Evolutionary conservation across 192 early-diverging fungal genomes (phyloP).

Genomic region (Entomortierella parvispora): DNA sequence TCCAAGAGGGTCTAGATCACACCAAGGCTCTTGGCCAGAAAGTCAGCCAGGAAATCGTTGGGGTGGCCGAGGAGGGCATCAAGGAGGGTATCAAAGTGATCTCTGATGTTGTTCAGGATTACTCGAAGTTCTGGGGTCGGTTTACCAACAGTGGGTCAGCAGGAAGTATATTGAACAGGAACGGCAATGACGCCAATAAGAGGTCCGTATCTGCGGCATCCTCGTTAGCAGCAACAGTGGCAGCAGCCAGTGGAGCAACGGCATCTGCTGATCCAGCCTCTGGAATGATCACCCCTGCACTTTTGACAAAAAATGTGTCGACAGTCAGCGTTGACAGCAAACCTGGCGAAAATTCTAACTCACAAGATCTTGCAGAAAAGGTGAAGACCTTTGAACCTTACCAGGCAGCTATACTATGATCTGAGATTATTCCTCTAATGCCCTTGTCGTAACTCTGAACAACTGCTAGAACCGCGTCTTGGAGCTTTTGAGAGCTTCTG

Average conservation of each 20-base stretch:
- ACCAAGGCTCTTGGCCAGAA: conserved; percentile 36
- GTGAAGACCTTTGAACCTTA: no score
- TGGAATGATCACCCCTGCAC: no score
- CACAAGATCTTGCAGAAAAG: conserved; percentile 1
- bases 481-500: conserved; percentile 10
- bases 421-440: no score
- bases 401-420: no score
- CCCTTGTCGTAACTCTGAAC: no score
- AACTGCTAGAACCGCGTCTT: conserved; percentile 8
- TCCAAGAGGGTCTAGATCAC: conserved; percentile 40
- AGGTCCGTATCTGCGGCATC: conserved; percentile 30
- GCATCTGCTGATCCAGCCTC: no score
- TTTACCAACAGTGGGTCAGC: conserved; percentile 5
- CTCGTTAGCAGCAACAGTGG: conserved; percentile 27
- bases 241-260: background rate
- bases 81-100: conserved; percentile 57
- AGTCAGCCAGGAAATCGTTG: conserved; percentile 49
- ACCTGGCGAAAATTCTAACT: background rate
- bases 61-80: conserved; percentile 47
- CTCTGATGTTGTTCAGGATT: conserved; percentile 61
- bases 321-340: conserved; percentile 21
- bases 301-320: background rate
- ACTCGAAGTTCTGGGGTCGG: conserved; percentile 57
- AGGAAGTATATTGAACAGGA: no score
- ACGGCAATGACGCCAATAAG: background rate